Base-by-base conservation (phyloP, 768 basidiomycete genomes). In the Boletus insuetus region DNA sequence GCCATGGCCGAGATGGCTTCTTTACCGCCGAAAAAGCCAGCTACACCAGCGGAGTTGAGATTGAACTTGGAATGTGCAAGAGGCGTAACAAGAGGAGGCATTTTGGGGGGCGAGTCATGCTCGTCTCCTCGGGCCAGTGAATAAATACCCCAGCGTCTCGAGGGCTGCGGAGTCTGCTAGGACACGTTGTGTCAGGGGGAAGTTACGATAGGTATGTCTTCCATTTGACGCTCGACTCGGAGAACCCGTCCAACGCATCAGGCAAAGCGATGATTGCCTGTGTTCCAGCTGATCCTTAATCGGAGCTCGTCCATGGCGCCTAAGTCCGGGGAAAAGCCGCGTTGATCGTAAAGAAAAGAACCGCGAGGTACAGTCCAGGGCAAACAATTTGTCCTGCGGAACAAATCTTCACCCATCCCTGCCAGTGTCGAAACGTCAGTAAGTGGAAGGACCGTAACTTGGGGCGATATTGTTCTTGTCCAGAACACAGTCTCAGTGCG, bases 21-120 rank as follows among this genome's bases (percentile, higher is more conserved):
- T 26, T 75, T 61, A 3, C 73, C 74, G 1, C 74, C 74, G 6
- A 74, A 73, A 31, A 75, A 67, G 11, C 71, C 73, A 11, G 72
- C 73, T 9, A 74, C 61, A 2, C 69, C 74, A 14, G 69, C 60
- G 1, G 66, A 46, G 22, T 74, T 62, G 40, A 74, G 66, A 5
- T 35, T 38, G 29, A 69, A 66, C 19, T 50, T 52, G 17, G 57
- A 34, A 34, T 16, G 0, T 1, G 34, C 12, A 37, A 66, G 53
- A n/a, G 68, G 58, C 11, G 3, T 31, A 10, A 4, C 8, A 46
- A 64, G 41, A 38, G 61, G 53, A 10, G 61, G 40, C 58, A 65
- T 63, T 12, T 16, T 31, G 16, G 4, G 35, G 16, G 4, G 12
- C 20, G 32, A 19, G 11, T 9, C 46, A 31, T n/a, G 19, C 32